Conservation (phyloP, 1,284 basidiomycete genomes). For the Leccinum griseonigrum region DNA sequence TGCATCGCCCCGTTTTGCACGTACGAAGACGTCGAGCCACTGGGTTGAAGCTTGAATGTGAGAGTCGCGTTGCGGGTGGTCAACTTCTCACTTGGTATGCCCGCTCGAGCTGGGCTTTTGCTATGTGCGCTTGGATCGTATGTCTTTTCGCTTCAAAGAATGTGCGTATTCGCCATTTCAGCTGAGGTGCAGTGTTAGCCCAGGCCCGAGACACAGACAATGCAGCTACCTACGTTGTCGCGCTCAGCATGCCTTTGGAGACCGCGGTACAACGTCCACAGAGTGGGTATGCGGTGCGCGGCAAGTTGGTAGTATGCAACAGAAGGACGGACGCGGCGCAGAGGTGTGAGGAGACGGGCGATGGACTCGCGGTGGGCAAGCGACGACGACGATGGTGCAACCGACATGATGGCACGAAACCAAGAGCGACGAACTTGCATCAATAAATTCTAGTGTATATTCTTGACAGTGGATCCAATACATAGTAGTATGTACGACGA, state of each 20-base stretch:
- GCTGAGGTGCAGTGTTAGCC: constrained; percentile 37
- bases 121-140: constrained; percentile 47
- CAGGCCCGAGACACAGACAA: not conserved
- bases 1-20: constrained; percentile 51
- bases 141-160: constrained; percentile 54
- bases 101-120: constrained; percentile 44
- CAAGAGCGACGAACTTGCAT: not conserved
- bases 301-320: constrained; percentile 70
- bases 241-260: constrained; percentile 56
- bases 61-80: not conserved
- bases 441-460: constrained; percentile 5
- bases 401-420: constrained; percentile 11
- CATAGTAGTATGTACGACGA: not conserved
- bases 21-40: constrained; percentile 62
- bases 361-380: constrained; percentile 52
- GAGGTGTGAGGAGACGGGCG: constrained; percentile 49
- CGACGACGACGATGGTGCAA: constrained; percentile 33
- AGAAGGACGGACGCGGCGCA: constrained; percentile 56
- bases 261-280: constrained; percentile 72
- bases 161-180: constrained; percentile 52
- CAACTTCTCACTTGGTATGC: constrained; percentile 48
- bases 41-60: constrained; percentile 26
- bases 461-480: not conserved
- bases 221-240: constrained; percentile 43
- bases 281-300: constrained; percentile 73